These are phyloP conservation scores for Diospyros lotus DNA, from an alignment of 148 eudicot species.

Conservation along the genomic window DNA sequence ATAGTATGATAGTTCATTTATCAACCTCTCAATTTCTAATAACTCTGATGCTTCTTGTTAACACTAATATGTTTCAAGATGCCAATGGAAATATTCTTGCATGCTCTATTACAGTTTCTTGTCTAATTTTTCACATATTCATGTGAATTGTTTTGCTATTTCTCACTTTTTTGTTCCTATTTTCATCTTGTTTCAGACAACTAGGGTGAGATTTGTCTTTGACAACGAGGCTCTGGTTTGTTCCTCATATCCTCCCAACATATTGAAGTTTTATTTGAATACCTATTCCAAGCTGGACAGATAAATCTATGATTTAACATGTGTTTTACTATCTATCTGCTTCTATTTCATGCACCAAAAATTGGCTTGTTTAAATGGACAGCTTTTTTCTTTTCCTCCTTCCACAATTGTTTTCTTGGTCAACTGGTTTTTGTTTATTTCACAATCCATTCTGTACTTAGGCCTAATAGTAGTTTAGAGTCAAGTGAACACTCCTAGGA, in stretches of 20 bases:
- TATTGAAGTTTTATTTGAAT: background rate
- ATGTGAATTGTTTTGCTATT: background rate
- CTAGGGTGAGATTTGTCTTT: conserved; percentile 94
- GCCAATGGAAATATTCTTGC: background rate
- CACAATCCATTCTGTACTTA: too few relatives aligned
- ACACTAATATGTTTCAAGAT: background rate
- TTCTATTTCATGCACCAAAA: background rate
- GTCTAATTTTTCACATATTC: background rate
- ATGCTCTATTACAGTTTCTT: background rate
- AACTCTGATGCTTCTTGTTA: background rate
- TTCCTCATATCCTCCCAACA: conserved; percentile 18
- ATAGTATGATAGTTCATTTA: background rate
- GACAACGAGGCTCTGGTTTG: conserved; percentile 92
- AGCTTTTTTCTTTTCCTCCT: background rate
- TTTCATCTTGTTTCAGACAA: conserved; percentile 52
- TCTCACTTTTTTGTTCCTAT: conserved; percentile 6
- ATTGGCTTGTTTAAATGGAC: background rate
- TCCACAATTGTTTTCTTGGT: too few relatives aligned
- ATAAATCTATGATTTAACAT: background rate
- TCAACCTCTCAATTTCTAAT: background rate
- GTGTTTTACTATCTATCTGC: background rate
- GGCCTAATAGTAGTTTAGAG: too few relatives aligned
- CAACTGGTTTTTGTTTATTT: too few relatives aligned
- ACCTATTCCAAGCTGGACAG: background rate
- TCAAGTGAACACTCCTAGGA: too few relatives aligned